Conservation (phyloP, 768 basidiomycete genomes). For the Brasilioporus rufonigricans region DNA sequence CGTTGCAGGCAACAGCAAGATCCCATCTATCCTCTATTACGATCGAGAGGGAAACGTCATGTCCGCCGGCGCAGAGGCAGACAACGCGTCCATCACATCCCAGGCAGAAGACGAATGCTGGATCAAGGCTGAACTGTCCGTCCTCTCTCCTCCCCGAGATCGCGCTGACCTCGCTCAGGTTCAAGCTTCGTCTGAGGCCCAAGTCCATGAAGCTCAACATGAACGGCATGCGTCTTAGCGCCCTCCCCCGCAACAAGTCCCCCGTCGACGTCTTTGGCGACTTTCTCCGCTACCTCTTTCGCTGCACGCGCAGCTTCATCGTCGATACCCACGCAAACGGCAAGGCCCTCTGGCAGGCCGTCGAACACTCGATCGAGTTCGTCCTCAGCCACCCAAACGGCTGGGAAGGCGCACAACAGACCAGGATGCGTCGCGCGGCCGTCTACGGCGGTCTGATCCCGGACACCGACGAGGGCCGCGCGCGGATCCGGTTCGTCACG, state of each 20-base stretch:
- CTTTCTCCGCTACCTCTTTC: conserved; percentile 71
- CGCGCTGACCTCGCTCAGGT: conserved; percentile 38
- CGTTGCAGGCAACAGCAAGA: conserved; percentile 82
- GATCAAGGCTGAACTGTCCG: conserved; percentile 75
- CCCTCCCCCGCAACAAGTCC: conserved; percentile 62
- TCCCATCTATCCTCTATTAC: conserved; percentile 76
- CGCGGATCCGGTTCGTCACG: conserved; percentile 76
- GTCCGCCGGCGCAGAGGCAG: conserved; percentile 77
- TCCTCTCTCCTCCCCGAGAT: conserved; percentile 6
- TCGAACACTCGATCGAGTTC: conserved; percentile 68
- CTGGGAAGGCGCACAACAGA: conserved; percentile 76
- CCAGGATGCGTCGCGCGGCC: conserved; percentile 74
- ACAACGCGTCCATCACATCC: conserved; percentile 52
- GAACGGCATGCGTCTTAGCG: conserved; percentile 78
- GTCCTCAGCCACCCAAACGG: conserved; percentile 81
- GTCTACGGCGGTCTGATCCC: conserved; percentile 71
- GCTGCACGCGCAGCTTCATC: conserved; percentile 73
- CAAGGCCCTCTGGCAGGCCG: conserved; percentile 60
- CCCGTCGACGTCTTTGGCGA: conserved; percentile 79
- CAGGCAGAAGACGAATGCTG: conserved; percentile 77
- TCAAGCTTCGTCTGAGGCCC: conserved; percentile 78
- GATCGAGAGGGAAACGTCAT: conserved; percentile 62
- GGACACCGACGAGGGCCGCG: conserved; percentile 69
- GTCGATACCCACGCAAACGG: conserved; percentile 83
- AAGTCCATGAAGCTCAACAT: conserved; percentile 77